phyloP scores from a whole-genome alignment of 768 basidiomycete genomes.

The Saitozyma sp. region DNA sequence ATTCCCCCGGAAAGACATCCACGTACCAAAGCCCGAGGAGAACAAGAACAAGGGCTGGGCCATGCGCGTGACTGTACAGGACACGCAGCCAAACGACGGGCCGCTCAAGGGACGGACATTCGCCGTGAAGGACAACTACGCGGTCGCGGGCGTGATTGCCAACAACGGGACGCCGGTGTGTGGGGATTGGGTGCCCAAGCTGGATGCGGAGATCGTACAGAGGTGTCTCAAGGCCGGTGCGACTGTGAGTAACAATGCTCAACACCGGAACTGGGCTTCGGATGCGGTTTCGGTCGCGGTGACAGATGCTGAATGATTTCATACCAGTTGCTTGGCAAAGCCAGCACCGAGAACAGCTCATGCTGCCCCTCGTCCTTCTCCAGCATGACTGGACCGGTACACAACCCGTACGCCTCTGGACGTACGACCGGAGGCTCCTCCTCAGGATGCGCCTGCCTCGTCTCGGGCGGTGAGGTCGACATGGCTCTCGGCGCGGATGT shows the following conservation, averaged over 20 bases:
- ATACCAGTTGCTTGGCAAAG: too few species aligned
- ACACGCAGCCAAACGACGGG: slow-evolving; percentile 10
- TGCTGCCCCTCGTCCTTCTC: too few species aligned
- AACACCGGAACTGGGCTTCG: slow-evolving; percentile 46
- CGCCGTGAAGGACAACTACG: slow-evolving; percentile 48
- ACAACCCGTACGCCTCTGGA: slow-evolving; percentile 55
- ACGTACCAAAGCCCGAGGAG: slow-evolving; percentile 23
- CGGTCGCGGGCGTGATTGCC: slow-evolving; percentile 56
- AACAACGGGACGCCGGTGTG: slow-evolving; percentile 55
- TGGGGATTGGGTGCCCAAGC: slow-evolving; percentile 49
- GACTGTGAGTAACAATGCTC: slow-evolving; percentile 54
- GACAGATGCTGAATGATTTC: too few species aligned
- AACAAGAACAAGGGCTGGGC: slow-evolving; percentile 38
- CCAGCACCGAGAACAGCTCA: too few species aligned
- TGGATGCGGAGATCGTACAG: slow-evolving; percentile 58
- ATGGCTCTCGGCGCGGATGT: slow-evolving; percentile 57
- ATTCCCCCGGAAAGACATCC: slow-evolving; percentile 20
- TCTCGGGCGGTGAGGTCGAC: slow-evolving; percentile 55
- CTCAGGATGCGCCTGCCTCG: slow-evolving; percentile 56
- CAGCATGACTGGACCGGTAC: slow-evolving; percentile 44
- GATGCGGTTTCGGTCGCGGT: too few species aligned
- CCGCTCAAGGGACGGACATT: slow-evolving; percentile 53
- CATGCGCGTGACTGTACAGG: slow-evolving; percentile 30
- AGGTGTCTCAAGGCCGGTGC: slow-evolving; percentile 57
- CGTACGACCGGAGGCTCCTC: slow-evolving; percentile 57